Percentiles rank a stretch among this genome's conserved stretches.
Evolutionary conservation across 805 yeast genomes (phyloP).

Genomic region (Cyberlindnera mrakii): DNA sequence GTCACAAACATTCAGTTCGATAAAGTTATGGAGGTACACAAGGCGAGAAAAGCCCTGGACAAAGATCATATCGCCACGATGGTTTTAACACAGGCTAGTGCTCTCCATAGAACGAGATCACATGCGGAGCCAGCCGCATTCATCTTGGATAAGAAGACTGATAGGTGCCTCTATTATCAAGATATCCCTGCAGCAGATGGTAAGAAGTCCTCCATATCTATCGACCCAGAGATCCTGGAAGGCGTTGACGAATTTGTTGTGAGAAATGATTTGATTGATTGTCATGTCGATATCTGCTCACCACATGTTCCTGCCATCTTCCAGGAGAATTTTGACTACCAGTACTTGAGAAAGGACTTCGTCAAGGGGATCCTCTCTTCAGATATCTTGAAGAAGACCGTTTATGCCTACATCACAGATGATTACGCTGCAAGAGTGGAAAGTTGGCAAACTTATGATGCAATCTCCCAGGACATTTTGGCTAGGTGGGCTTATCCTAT

Average conservation of each 20-base stretch:
- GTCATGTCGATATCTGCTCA: slow-evolving; percentile 93
- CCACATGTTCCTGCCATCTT: slow-evolving; percentile 92
- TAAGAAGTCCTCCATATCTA: slow-evolving; percentile 44
- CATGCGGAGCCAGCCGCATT: slow-evolving; percentile 79
- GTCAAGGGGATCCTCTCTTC: slow-evolving; percentile 86
- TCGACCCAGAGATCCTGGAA: slow-evolving; percentile 81
- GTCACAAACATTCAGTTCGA: slow-evolving; percentile 85
- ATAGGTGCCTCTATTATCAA: slow-evolving; percentile 81
- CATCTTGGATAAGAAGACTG: slow-evolving; percentile 65
- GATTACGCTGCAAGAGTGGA: slow-evolving; percentile 92
- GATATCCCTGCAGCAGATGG: slow-evolving; percentile 51
- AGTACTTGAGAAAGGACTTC: slow-evolving; percentile 77
- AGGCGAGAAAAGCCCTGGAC: slow-evolving; percentile 63
- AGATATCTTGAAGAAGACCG: slow-evolving; percentile 84
- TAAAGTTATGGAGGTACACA: slow-evolving; percentile 68
- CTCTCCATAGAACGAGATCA: slow-evolving; percentile 79
- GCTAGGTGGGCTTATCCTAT: slow-evolving; percentile 93
- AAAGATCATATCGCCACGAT: slow-evolving; percentile 91
- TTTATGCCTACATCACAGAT: slow-evolving; percentile 78
- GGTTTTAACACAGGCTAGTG: slow-evolving; percentile 83
- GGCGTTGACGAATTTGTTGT: slow-evolving; percentile 67
- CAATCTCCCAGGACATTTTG: slow-evolving; percentile 81
- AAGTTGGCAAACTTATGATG: slow-evolving; percentile 88
- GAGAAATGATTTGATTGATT: slow-evolving; percentile 91
- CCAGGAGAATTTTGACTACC: slow-evolving; percentile 95